Evolutionary conservation across 1,284 basidiomycete genomes (phyloP), one percentile per base, ranked within the genome.

Genomic region (Apiotrichum veenhuisii): DNA sequence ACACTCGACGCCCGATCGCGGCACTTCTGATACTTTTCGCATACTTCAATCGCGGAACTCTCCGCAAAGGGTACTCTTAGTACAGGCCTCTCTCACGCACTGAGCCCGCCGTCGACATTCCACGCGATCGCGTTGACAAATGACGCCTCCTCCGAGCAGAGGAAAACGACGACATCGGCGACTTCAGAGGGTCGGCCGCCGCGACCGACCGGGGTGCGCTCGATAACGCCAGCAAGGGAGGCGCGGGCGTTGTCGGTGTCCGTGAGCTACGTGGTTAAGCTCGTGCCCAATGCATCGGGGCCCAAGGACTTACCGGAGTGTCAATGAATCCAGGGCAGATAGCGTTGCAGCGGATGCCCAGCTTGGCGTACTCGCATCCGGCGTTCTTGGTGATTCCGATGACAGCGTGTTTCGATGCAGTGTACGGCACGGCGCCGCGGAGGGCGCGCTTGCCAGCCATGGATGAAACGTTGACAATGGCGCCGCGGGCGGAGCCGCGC

Each of bases 131-230:
- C 67, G 34, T 67, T 65, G 1, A 68, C 66, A 38, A 66, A 71
- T 41, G 64, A 66, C 27, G 67, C 66, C 57, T 64, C 66, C 55
- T 69, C 66, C 18, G 55, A 52, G 40, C 51, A 60, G 41, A 71
- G 45, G 56, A 69, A 71, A 14, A 67, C 38, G 12, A 64, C 52
- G n/a, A 67, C 59, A 59, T 71, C 69, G 7, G 69, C 69, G 25
- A 71, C 52, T 52, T 71, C 69, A 22, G 66, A 64, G 2, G 63
- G 55, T 20, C 41, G 47, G 1, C 68, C 69, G 50, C 60, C 56
- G 27, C 69, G 50, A 18, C 55, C 25, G 58, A 55, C 22, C 43
- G 59, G 57, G 60, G n/a, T n/a, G n/a, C n/a, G n/a, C n/a, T 55
- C n/a, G 38, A 45, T 36, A 52, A 40, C 11, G 48, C 44, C 7